phyloP scores from a whole-genome alignment of 2,329 filamentous ascomycete species.

The Aspergillus hortae region DNA sequence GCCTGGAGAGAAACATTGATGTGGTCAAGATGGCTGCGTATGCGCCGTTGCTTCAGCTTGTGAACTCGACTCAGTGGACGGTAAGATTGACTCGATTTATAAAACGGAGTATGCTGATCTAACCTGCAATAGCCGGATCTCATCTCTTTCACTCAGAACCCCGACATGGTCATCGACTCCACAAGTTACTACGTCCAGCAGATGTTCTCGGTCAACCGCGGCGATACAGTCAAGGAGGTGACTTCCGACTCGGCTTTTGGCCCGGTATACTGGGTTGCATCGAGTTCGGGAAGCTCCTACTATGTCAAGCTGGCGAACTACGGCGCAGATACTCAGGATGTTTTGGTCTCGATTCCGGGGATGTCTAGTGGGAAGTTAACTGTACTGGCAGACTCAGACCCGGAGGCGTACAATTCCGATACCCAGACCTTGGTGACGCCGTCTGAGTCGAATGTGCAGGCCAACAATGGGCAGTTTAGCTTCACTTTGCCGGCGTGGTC shows the following conservation, averaged over 20 bases:
- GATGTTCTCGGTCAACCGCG: conserved; percentile 24
- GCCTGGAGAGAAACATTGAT: conserved; percentile 34
- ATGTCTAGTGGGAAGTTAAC: conserved; percentile 14
- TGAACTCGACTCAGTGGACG: conserved; percentile 27
- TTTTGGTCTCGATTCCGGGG: conserved; percentile 18
- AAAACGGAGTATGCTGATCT: background rate
- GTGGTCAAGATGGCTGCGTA: conserved; percentile 28
- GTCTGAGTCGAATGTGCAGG: conserved; percentile 5
- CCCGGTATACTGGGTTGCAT: conserved; percentile 28
- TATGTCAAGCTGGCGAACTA: conserved; percentile 25
- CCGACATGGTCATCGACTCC: conserved; percentile 17
- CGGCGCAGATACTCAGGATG: conserved; percentile 12
- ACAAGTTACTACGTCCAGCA: conserved; percentile 29
- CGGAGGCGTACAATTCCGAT: conserved; percentile 14
- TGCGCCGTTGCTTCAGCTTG: conserved; percentile 27
- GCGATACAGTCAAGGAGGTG: conserved; percentile 20
- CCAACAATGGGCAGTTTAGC: conserved; percentile 12
- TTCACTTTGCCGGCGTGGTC: conserved; percentile 19
- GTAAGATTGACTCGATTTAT: conserved; percentile 5
- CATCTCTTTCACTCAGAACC: conserved; percentile 20
- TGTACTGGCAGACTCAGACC: conserved; percentile 16
- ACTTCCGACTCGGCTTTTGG: conserved; percentile 19
- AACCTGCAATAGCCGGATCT: conserved; percentile 20
- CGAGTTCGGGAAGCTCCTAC: conserved; percentile 14
- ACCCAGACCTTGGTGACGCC: conserved; percentile 11